Evolutionary conservation across 2,329 filamentous ascomycete genomes (phyloP).

Genomic region (Ophiognomonia clavigignenti-juglandacearum): DNA sequence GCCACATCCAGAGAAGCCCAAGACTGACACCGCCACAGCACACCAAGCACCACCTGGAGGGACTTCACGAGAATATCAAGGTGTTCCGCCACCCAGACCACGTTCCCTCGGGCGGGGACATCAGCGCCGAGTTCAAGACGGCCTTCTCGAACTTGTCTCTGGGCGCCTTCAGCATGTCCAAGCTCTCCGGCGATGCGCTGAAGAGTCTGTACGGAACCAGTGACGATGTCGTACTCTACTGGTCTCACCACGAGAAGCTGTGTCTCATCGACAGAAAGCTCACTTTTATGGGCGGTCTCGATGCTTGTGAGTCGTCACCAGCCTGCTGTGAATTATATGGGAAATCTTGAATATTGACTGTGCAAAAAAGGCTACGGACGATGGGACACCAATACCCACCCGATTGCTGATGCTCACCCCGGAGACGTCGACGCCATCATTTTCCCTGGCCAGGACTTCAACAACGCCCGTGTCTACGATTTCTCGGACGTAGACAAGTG

Average conservation of each 20-base stretch:
- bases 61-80: constrained; percentile 74
- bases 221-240: constrained; percentile 79
- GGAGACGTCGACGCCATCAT: constrained; percentile 69
- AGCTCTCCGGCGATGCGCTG: constrained; percentile 66
- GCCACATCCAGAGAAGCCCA: background rate
- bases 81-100: constrained; percentile 93
- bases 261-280: constrained; percentile 73
- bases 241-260: constrained; percentile 92
- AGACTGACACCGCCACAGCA: constrained; percentile 40
- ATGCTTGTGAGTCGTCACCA: constrained; percentile 74
- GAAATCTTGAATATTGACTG: background rate
- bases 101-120: constrained; percentile 56
- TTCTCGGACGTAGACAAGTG: constrained; percentile 73
- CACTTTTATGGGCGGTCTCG: constrained; percentile 88
- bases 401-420: constrained; percentile 79
- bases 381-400: constrained; percentile 83
- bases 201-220: constrained; percentile 77
- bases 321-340: constrained; percentile 18
- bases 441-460: constrained; percentile 89
- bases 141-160: constrained; percentile 29
- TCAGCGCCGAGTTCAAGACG: constrained; percentile 17
- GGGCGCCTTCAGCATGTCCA: constrained; percentile 51
- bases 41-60: constrained; percentile 75
- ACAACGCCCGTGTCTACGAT: constrained; percentile 81
- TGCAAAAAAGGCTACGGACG: constrained; percentile 61